Base-by-base conservation (phyloP, 129 eudicot genomes). In the Solidago caesia region DNA sequence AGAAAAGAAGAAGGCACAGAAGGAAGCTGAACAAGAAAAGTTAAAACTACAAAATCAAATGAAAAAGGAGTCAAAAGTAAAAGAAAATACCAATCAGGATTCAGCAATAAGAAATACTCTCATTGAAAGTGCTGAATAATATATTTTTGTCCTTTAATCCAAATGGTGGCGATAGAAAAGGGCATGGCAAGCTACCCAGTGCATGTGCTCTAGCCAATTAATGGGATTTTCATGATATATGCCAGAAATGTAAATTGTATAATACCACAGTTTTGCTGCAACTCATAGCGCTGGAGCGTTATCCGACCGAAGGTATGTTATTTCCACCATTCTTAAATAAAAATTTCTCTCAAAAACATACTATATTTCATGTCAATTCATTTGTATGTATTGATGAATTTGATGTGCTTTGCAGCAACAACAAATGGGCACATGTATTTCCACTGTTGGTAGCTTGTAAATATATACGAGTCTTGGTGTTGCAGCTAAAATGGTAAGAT, bases 1-100 rank as follows among this genome's bases (percentile, higher is more conserved):
- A 33, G 97, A 90, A 76, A 91, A 85, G 86, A 88, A 88, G 76
- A 88, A 87, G 78, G 91, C 92, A 16, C 82, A 72, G 42, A 85
- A 80, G 65, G 82, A 70, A 49, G 76, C 81, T 70, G 81, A 77
- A 62, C 70, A 48, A 33, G 75, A 77, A 68, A 79, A 33, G 44
- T 55, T 53, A 44, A 79, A 56, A 64, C 51, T 26, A 33, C 67
- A 79, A 47, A 74, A 73, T 8, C 74, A 27, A 10, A 65, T 68
- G 53, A 79, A 59, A 43, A 73, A 29, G 60, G 77, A 79, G 59
- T 13, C 72, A 4, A 49, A 1, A 56, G 21, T 45, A 44, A 9
- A n/a, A 53, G 33, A 46, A 11, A 25, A 70, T 46, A 12, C 80
- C 27, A 77, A 57, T 55, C 46, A 66, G 80, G 80, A 76, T 46